Conservation (phyloP, 352 stramenopile species). For the Phytophthora pini region DNA sequence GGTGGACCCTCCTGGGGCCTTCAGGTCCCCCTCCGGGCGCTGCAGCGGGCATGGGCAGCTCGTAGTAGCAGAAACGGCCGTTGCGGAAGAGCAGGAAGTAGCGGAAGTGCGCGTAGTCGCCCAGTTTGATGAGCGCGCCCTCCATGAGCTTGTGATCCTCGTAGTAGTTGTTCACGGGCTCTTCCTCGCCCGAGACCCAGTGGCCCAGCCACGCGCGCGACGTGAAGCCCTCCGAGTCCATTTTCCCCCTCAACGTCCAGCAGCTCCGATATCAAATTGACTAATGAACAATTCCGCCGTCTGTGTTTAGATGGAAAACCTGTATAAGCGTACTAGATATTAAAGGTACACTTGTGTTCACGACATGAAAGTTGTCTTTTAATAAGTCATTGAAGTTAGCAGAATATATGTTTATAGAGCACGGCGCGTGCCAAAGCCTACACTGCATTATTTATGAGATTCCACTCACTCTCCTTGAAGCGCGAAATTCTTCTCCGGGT, state of each 20-base stretch:
- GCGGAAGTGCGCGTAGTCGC: constrained; percentile 87
- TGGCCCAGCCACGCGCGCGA: constrained; percentile 63
- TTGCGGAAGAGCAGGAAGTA: constrained; percentile 89
- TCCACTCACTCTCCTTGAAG: background rate
- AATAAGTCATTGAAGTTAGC: background rate
- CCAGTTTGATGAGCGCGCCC: constrained; percentile 84
- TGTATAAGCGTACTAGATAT: too few species aligned
- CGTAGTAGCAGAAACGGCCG: constrained; percentile 88
- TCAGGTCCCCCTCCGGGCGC: constrained; percentile 26
- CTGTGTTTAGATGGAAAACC: background rate
- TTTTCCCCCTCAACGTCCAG: background rate
- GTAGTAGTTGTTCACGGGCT: constrained; percentile 80
- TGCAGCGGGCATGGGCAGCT: constrained; percentile 69
- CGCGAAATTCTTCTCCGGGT: background rate
- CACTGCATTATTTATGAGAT: background rate
- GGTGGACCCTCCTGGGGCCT: constrained; percentile 53
- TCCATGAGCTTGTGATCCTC: constrained; percentile 89
- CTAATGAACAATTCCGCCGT: constrained; percentile 3
- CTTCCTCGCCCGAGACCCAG: constrained; percentile 63
- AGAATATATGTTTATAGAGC: background rate
- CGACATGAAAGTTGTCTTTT: too few species aligned
- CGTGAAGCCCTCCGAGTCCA: constrained; percentile 50
- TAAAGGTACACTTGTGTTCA: too few species aligned
- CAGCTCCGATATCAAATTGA: background rate
- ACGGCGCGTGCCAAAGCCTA: background rate